Base-by-base conservation (phyloP, 768 basidiomycete species). In the Kwoniella sp. region DNA sequence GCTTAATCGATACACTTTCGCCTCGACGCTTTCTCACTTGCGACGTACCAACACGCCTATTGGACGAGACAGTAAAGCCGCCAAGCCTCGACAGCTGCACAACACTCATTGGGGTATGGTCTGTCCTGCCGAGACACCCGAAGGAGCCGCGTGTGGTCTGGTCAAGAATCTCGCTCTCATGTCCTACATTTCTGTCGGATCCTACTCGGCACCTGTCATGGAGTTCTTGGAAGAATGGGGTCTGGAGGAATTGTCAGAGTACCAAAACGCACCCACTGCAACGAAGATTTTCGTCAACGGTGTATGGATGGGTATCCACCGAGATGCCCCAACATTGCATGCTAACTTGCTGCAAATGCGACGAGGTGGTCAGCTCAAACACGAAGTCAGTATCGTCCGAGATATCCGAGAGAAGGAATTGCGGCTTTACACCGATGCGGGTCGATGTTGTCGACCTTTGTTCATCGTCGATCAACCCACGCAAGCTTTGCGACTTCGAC, bases 101-200 rank as follows among this genome's bases (percentile, higher is more conserved):
- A 99, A 99, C 76, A 97, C 96, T 0, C 96, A 99, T 75, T 99
- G 96, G 96, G 96, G 96, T 38, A 98, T 99, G 96, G 96, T 99
- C 22, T 99, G 96, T 78, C 96, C 96, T 48, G 96, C 96, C 41
- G 96, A 99, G 81, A 99, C 96, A 2, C 96, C 96, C 1, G 96
- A 99, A 87, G 96, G 96, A 52, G 96, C 98, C 81, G 96, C 96
- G 66, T 99, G 96, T 82, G 96, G 96, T 82, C 86, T 98, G 50
- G 96, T 98, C 82, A 98, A 99, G 84, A 98, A 99, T 82, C 83
- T 99, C 63, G 92, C 96, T 0, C 87, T 98, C 70, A 95, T 98
- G 93, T 84, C 95, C 3, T 95, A 93, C 81, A 96, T 98, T 65
- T 98, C 96, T 51, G 95, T 99, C 64, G 96, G 96, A 48, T 94